These are phyloP conservation scores for Brassica carinata DNA, from an alignment of 345 rosid species.

Conservation along the genomic window DNA sequence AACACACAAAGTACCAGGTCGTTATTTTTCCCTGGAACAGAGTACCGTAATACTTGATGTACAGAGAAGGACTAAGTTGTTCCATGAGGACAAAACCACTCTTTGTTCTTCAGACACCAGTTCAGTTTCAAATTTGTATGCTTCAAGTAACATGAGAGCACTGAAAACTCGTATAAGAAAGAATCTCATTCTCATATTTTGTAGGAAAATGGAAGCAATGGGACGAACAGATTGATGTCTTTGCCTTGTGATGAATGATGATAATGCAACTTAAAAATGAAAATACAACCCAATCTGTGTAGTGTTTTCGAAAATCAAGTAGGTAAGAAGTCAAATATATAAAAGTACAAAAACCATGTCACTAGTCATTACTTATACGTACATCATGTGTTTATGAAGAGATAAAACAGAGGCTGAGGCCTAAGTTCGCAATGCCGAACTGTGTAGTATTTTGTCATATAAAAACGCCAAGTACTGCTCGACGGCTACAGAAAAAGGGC, in stretches of 20 bases:
- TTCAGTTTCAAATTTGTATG: no score
- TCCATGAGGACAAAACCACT: slow-evolving; percentile 12
- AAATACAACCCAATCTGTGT: neutral
- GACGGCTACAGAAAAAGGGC: neutral
- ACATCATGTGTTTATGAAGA: neutral
- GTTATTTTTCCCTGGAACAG: neutral
- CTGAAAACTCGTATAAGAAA: neutral
- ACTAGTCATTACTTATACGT: neutral
- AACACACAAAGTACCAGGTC: no score
- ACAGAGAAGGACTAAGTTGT: slow-evolving; percentile 18
- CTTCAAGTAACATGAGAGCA: no score
- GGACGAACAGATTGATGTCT: neutral
- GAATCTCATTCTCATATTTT: slow-evolving; percentile 5
- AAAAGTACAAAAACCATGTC: neutral
- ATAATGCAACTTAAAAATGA: neutral
- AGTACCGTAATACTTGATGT: no score
- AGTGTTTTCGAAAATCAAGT: neutral
- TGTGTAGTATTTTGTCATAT: neutral
- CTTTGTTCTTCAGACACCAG: no score
- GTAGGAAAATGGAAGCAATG: neutral
- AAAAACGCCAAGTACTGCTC: neutral
- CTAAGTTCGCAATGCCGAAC: neutral
- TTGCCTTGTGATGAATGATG: neutral
- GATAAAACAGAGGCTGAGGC: neutral
- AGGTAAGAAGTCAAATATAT: neutral